Base-by-base conservation (phyloP, 768 basidiomycete species). In the Agaricus bisporus region DNA sequence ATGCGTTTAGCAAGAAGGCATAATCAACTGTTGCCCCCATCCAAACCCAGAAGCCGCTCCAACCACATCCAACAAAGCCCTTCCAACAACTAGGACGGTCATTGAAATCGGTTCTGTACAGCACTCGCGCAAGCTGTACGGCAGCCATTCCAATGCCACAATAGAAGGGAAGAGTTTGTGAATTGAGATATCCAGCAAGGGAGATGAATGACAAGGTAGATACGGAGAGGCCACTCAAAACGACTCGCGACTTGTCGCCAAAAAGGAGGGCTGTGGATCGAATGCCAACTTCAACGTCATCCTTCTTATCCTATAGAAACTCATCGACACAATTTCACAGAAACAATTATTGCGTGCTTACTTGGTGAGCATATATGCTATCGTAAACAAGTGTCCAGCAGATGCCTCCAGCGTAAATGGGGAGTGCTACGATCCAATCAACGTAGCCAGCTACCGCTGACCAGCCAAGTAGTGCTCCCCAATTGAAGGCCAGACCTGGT, bases 341-440 rank as follows among this genome's bases (percentile, higher is more conserved):
- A 29, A 51, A 37, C 38, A 43, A 45, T 49, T 15, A 48, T 22
- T n/a, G 28, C 3, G 18, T 8, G 32, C 32, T n/a, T 36, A 89
- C 92, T 74, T 98, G 95, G 67, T 99, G 97, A 2, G 97, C 97
- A 63, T 98, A 98, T 59, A 98, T 93, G 46, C 87, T 95, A 61
- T 99, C 97, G 64, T 98, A 99, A 1, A 97, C 90, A 41, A 99
- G 78, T 46, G 95, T 95, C 94, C 95, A 98, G 61, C 83, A 83
- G 25, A 94, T 71, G 20, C 91, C 90, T 7, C 95, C 92, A 1
- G 86, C 85, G 63, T 98, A 98, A 11, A 99, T 77, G 2, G 97
- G 92, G 8, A 89, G 69, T 41, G 88, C 91, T 39, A 95, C 80
- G 10, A 65, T 65, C 94, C 92, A 95, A 63, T 95, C 75, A 2